phyloP scores from a whole-genome alignment of 345 rosid genomes.

The Salix purpurea region DNA sequence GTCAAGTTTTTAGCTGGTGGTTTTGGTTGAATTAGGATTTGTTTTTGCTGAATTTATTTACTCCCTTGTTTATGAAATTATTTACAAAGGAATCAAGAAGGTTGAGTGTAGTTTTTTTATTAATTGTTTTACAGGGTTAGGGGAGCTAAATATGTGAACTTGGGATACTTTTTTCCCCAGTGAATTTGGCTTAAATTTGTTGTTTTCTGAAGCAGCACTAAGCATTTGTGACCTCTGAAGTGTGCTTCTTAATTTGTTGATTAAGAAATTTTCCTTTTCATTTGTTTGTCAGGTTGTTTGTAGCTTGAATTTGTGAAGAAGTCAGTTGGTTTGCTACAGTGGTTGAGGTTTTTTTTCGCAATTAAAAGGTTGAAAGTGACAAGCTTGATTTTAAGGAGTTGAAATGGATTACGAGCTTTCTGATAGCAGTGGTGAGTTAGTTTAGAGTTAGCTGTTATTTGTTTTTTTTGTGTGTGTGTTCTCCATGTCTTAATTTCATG shows the following conservation, averaged over 20 bases:
- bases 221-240: neutral
- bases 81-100: neutral
- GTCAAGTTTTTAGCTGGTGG: neutral
- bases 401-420: conserved; percentile 37
- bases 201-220: neutral
- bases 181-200: neutral
- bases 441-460: neutral
- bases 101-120: neutral
- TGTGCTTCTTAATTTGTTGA: neutral
- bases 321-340: neutral
- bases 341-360: neutral
- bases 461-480: neutral
- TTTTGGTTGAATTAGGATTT: neutral
- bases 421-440: conserved; percentile 43
- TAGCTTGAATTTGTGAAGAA: conserved; percentile 2
- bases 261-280: neutral
- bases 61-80: neutral
- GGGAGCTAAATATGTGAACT: neutral
- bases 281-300: conserved; percentile 16
- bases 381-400: conserved; percentile 6
- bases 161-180: neutral
- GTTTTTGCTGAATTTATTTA: neutral
- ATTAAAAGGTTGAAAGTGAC: neutral
- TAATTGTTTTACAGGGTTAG: neutral
- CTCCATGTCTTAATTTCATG: neutral